phyloP scores from a whole-genome alignment of 2,329 filamentous ascomycete genomes.

The Plectosphaerella sp. region DNA sequence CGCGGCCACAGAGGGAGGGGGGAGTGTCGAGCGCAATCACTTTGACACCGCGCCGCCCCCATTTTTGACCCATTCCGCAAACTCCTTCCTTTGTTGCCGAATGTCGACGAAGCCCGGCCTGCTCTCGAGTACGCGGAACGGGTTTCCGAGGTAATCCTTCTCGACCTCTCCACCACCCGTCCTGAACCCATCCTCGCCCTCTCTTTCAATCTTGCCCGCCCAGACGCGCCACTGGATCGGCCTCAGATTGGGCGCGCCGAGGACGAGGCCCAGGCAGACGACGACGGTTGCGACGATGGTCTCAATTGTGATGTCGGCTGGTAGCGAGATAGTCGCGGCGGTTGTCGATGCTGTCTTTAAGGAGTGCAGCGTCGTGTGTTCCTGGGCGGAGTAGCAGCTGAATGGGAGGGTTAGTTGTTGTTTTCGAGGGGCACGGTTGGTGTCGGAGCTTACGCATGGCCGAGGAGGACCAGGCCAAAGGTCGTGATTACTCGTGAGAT shows the following conservation, averaged over 20 bases:
- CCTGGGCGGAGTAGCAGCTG: slow-evolving; percentile 95
- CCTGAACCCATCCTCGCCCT: slow-evolving; percentile 59
- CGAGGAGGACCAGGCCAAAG: slow-evolving; percentile 72
- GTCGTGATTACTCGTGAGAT: slow-evolving; percentile 66
- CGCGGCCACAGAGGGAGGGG: no score
- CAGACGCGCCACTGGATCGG: slow-evolving; percentile 81
- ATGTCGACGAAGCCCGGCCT: slow-evolving; percentile 85
- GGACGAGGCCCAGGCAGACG: slow-evolving; percentile 79
- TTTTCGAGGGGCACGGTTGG: background rate
- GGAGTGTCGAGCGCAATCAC: slow-evolving; percentile 1
- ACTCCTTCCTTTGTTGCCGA: slow-evolving; percentile 73
- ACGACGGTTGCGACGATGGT: slow-evolving; percentile 74
- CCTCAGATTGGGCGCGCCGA: slow-evolving; percentile 71
- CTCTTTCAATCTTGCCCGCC: slow-evolving; percentile 78
- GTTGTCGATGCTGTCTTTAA: slow-evolving; percentile 42
- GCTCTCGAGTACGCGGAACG: slow-evolving; percentile 74
- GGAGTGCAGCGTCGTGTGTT: slow-evolving; percentile 74
- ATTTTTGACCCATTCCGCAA: slow-evolving; percentile 65
- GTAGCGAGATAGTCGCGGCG: slow-evolving; percentile 49
- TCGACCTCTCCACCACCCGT: slow-evolving; percentile 60
- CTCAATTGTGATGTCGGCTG: slow-evolving; percentile 83
- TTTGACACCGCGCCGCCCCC: slow-evolving; percentile 1
- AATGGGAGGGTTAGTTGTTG: slow-evolving; percentile 7
- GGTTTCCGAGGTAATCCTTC: slow-evolving; percentile 69
- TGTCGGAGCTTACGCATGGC: slow-evolving; percentile 73